Conservation (phyloP, 2,329 filamentous ascomycete genomes). For the Phialophora macrospora region DNA sequence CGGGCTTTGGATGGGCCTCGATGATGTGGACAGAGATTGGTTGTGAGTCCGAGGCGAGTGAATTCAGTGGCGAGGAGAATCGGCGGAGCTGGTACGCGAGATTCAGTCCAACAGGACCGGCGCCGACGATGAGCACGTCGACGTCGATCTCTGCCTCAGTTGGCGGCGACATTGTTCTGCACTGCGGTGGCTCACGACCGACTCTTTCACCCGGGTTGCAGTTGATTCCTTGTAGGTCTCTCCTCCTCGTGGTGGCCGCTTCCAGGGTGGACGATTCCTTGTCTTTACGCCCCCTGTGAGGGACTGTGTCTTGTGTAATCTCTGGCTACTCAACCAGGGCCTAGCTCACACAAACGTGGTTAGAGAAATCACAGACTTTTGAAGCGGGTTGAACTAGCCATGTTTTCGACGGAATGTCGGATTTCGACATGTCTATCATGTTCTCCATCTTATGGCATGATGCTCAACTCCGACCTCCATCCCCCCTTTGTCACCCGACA, state of each 20-base stretch:
- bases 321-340: not conserved
- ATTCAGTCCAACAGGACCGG: constrained; percentile 35
- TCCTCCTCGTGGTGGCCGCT: not conserved
- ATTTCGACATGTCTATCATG: not conserved
- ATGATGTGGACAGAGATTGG: constrained; percentile 52
- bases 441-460: not conserved
- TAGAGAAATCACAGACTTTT: not conserved
- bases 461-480: not conserved
- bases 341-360: not conserved
- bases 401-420: not conserved
- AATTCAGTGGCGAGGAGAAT: constrained; percentile 36
- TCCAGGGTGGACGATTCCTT: not conserved
- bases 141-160: constrained; percentile 19
- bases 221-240: not conserved
- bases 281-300: not conserved
- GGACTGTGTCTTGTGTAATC: not conserved
- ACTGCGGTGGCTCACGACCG: not conserved
- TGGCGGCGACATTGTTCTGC: not conserved
- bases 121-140: constrained; percentile 42
- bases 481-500: not conserved
- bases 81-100: constrained; percentile 40
- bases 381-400: not conserved
- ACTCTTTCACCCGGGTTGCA: not conserved
- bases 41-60: not conserved
- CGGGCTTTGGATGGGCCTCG: constrained; percentile 56